phyloP scores from a whole-genome alignment of 2,329 filamentous ascomycete genomes.

The Aspergillus pseudonomiae region DNA sequence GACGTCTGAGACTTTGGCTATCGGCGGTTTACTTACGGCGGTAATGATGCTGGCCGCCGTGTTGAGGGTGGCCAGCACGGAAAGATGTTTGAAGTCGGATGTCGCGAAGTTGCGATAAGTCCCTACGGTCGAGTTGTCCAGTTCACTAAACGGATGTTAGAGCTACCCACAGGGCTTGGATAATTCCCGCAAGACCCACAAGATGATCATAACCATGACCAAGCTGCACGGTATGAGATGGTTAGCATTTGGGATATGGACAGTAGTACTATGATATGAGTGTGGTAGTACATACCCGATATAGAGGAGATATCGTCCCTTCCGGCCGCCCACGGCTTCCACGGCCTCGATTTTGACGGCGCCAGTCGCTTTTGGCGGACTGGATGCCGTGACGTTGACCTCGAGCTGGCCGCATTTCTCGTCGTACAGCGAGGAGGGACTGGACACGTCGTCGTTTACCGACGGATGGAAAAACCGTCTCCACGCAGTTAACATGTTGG shows the following conservation, averaged over 20 bases:
- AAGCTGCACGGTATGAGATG: slow-evolving; percentile 18
- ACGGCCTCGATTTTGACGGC: slow-evolving; percentile 34
- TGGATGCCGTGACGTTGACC: slow-evolving; percentile 8
- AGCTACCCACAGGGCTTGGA: not conserved
- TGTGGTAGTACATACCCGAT: slow-evolving; percentile 24
- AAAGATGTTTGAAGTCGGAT: slow-evolving; percentile 42
- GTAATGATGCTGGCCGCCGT: slow-evolving; percentile 44
- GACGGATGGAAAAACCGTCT: slow-evolving; percentile 3
- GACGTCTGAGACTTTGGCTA: slow-evolving; percentile 49
- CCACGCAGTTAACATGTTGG: slow-evolving; percentile 10
- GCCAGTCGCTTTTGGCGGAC: slow-evolving; percentile 19
- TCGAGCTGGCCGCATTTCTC: slow-evolving; percentile 15
- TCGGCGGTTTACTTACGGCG: slow-evolving; percentile 45
- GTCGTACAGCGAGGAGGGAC: slow-evolving; percentile 5
- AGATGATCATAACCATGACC: slow-evolving; percentile 36
- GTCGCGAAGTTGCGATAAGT: slow-evolving; percentile 47
- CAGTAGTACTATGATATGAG: not conserved
- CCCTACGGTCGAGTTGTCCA: slow-evolving; percentile 42
- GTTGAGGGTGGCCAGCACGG: slow-evolving; percentile 38
- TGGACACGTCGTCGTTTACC: not conserved
- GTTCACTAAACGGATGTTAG: slow-evolving; percentile 28
- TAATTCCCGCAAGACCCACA: slow-evolving; percentile 21
- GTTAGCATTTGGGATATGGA: slow-evolving; percentile 11
- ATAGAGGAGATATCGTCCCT: slow-evolving; percentile 34
- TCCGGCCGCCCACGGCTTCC: slow-evolving; percentile 33